phyloP scores from a whole-genome alignment of 2,329 filamentous ascomycete species.

The Diaporthe sp. region DNA sequence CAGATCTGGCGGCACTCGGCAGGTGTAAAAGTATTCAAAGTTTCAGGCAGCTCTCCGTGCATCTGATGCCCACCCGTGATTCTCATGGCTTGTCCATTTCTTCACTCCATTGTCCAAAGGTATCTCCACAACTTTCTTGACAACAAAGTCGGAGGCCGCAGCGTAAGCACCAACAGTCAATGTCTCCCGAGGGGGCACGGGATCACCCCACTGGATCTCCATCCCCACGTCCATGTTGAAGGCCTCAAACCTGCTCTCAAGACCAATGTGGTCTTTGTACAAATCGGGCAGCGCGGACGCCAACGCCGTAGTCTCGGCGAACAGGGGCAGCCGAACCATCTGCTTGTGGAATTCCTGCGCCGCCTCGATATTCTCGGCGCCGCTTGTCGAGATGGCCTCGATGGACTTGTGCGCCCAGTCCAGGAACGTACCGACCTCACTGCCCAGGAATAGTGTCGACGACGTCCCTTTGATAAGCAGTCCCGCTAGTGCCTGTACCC shows the following conservation, averaged over 20 bases:
- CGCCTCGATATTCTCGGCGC: background rate
- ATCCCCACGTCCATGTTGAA: background rate
- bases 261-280: background rate
- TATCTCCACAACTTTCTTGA: background rate
- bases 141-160: background rate
- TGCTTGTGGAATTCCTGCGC: background rate
- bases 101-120: background rate
- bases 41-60: background rate
- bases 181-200: background rate
- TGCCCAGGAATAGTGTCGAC: background rate
- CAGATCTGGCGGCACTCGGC: background rate
- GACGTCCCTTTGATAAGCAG: background rate
- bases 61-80: background rate
- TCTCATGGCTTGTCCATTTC: background rate
- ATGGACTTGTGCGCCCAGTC: background rate
- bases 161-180: background rate
- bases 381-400: background rate
- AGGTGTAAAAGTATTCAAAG: background rate
- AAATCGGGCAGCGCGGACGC: background rate
- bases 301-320: background rate
- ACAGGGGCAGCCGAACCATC: background rate
- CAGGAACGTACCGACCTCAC: background rate
- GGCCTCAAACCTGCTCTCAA: background rate
- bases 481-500: background rate
- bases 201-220: background rate